These are phyloP conservation scores for Acanthamoeba lenticulata DNA, from an alignment of 208 protist species.

Conservation along the genomic window DNA sequence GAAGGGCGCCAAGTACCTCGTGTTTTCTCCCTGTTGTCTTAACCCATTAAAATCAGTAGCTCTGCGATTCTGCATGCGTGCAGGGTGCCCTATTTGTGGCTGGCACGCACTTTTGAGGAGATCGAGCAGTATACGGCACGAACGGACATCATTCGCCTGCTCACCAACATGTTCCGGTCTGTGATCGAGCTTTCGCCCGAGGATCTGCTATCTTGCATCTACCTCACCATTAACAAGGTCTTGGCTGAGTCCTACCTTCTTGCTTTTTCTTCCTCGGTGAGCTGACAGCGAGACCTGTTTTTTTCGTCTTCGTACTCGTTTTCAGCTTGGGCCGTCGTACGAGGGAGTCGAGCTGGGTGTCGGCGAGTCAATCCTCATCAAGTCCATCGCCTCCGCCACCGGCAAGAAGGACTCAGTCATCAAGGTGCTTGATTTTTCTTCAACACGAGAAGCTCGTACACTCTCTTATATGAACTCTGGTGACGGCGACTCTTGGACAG, in stretches of 20 bases:
- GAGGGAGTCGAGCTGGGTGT: constrained; percentile 97
- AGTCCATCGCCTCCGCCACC: constrained; percentile 94
- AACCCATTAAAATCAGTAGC: too few species aligned
- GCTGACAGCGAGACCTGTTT: not conserved
- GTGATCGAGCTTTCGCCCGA: not conserved
- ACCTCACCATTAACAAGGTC: constrained; percentile 60
- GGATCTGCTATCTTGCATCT: not conserved
- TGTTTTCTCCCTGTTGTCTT: not conserved
- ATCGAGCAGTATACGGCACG: constrained; percentile 11
- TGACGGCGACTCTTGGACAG: too few species aligned
- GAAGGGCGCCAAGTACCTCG: not conserved
- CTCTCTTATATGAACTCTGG: too few species aligned
- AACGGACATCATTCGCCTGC: constrained; percentile 47
- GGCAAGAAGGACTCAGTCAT: constrained; percentile 86
- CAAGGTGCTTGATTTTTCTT: not conserved
- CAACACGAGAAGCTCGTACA: too few species aligned
- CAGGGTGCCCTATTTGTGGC: constrained; percentile 35
- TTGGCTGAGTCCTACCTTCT: not conserved
- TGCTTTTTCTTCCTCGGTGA: not conserved
- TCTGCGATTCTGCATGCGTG: not conserved
- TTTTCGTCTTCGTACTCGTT: not conserved
- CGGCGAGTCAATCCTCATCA: constrained; percentile 96
- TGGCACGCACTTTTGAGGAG: constrained; percentile 12
- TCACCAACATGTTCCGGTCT: constrained; percentile 56
- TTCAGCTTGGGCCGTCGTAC: constrained; percentile 93